Percentiles rank a stretch among this genome's conserved stretches.
Conservation (phyloP, 2,329 filamentous ascomycete species). For the Phialocephala sp. region DNA sequence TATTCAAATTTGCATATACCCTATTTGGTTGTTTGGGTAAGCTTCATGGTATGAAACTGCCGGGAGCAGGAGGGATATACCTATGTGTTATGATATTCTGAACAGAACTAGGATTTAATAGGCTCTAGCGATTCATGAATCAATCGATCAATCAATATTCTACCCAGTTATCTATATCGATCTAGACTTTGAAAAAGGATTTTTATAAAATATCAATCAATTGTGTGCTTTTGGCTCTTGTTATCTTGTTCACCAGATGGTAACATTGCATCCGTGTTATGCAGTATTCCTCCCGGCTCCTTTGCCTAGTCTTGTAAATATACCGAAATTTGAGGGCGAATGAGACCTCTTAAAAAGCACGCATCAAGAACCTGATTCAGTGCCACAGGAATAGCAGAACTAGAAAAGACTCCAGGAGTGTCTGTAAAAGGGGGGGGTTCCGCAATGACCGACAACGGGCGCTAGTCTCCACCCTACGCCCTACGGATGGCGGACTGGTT, state of each 20-base stretch:
- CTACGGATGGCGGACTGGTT: neutral
- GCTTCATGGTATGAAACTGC: neutral
- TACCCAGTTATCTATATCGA: neutral
- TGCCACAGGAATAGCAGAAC: too few relatives aligned
- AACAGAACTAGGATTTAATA: neutral
- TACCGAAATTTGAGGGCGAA: too few relatives aligned
- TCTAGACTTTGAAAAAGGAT: neutral
- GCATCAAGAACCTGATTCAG: too few relatives aligned
- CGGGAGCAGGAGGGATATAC: neutral
- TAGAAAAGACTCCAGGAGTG: too few relatives aligned
- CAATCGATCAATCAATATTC: neutral
- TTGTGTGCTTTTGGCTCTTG: neutral
- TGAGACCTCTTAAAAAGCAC: too few relatives aligned
- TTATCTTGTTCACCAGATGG: neutral
- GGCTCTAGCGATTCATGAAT: neutral
- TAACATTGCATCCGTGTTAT: too few relatives aligned
- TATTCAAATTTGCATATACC: conserved; percentile 15
- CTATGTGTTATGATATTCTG: neutral
- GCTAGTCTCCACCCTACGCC: neutral
- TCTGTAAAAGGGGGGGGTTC: neutral
- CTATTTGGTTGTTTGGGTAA: conserved; percentile 4
- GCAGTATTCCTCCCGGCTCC: too few relatives aligned
- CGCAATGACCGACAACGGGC: conserved; percentile 5
- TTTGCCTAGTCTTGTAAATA: too few relatives aligned
- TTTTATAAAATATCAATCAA: neutral